Percentiles rank a stretch among this genome's conserved stretches.
These are phyloP conservation scores for Chytridiales sp. DNA, from an alignment of 371 early-diverging fungal genomes.

Conservation along the genomic window DNA sequence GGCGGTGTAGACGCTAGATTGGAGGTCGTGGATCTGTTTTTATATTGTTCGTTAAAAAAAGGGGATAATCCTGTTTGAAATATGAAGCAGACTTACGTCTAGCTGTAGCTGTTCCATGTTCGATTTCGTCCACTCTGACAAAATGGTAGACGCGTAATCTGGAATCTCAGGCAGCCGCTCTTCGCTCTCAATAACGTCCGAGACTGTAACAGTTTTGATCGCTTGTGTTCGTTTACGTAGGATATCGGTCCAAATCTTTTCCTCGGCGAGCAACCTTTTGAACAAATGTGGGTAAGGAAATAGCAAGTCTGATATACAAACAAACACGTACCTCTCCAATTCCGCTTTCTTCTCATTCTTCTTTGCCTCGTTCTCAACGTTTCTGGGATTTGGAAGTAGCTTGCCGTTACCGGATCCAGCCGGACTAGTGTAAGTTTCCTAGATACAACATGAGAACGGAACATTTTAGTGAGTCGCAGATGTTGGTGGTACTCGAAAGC, in stretches of 20 bases:
- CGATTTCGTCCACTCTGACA: conserved; percentile 7
- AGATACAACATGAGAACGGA: neutral
- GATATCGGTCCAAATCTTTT: conserved; percentile 40
- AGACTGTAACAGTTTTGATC: neutral
- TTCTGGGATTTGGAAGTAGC: conserved; percentile 55
- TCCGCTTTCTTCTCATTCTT: conserved; percentile 39
- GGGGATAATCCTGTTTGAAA: neutral
- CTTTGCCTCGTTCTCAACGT: conserved; percentile 46
- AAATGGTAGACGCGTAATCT: neutral
- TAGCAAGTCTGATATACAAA: neutral
- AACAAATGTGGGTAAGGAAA: conserved; percentile 25
- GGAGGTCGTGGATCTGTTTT: conserved; percentile 11
- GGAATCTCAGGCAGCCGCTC: neutral
- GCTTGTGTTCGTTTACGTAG: neutral
- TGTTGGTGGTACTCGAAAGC: neutral
- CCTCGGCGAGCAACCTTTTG: conserved; percentile 44
- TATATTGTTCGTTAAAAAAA: neutral
- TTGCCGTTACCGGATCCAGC: conserved; percentile 5
- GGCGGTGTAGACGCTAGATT: neutral
- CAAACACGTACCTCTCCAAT: conserved; percentile 24
- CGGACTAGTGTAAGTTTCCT: conserved; percentile 1
- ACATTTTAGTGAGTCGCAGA: conserved; percentile 9
- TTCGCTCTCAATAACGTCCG: neutral
- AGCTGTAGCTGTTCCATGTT: neutral
- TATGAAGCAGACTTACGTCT: neutral